Evolutionary conservation across 83 land plant species (phyloP).

Genomic region (Picea abies): DNA sequence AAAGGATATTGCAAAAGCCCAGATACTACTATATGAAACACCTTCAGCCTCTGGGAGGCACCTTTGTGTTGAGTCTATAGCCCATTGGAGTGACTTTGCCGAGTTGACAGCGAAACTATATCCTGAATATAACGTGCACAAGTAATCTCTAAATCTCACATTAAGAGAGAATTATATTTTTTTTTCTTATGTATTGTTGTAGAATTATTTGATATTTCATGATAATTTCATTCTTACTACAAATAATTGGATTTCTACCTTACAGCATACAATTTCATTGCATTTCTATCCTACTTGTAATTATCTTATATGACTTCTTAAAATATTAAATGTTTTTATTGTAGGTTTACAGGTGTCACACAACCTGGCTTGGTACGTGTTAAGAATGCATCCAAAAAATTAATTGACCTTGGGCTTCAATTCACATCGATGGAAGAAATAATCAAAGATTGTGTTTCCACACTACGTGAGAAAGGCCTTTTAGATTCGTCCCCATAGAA

Average conservation of each 20-base stretch:
- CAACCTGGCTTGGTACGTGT: slow-evolving; percentile 58
- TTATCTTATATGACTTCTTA: no score
- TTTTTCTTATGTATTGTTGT: no score
- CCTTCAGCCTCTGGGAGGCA: slow-evolving; percentile 60
- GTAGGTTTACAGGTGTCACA: slow-evolving; percentile 52
- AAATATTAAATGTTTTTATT: not conserved
- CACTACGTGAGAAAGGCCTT: slow-evolving; percentile 48
- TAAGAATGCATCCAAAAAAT: slow-evolving; percentile 42
- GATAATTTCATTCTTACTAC: not conserved
- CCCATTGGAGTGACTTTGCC: slow-evolving; percentile 67
- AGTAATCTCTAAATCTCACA: slow-evolving; percentile 28
- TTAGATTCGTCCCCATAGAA: not conserved
- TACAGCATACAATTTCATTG: not conserved
- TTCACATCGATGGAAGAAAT: slow-evolving; percentile 60
- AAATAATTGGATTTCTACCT: no score
- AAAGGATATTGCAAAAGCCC: slow-evolving; percentile 63
- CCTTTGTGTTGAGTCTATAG: slow-evolving; percentile 67
- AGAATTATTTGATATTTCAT: not conserved
- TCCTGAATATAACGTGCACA: slow-evolving; percentile 63
- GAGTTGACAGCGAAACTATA: slow-evolving; percentile 64
- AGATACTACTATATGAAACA: slow-evolving; percentile 57
- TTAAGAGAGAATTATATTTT: not conserved
- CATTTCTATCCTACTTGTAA: not conserved
- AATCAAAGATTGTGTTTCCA: slow-evolving; percentile 56
- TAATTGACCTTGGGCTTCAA: slow-evolving; percentile 59